A percentile compares a stretch with the other conserved stretches of the same genome.
Conservation (phyloP, 2,329 filamentous ascomycete species). For the Phialemoniopsis sp. region DNA sequence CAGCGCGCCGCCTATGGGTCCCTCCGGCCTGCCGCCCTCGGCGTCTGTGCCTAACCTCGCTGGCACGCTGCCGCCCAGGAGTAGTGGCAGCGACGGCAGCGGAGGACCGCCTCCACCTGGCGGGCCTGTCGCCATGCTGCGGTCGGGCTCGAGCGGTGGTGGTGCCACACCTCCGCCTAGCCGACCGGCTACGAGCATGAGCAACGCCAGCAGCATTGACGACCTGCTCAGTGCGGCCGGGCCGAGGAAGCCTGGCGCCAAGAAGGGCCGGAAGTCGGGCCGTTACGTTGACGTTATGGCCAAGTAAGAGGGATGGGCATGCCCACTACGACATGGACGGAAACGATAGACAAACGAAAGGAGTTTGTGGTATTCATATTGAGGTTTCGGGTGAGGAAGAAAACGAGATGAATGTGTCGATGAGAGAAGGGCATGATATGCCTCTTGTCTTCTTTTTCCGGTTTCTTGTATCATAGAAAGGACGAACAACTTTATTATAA, state of each 20-base stretch:
- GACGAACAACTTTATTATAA: no score
- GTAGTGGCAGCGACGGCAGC: constrained; percentile 24
- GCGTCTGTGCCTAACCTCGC: constrained; percentile 10
- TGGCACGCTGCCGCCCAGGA: constrained; percentile 14
- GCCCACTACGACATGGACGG: no score
- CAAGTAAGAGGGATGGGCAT: constrained; percentile 40
- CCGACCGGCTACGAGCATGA: constrained; percentile 76
- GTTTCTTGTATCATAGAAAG: no score
- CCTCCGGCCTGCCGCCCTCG: constrained; percentile 9
- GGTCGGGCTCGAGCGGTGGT: constrained; percentile 32
- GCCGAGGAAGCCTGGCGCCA: constrained; percentile 60
- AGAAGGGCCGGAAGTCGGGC: constrained; percentile 75
- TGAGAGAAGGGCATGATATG: no score
- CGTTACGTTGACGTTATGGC: constrained; percentile 97
- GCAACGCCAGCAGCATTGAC: constrained; percentile 91
- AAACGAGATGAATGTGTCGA: no score
- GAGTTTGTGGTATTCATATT: no score
- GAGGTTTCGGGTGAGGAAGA: no score
- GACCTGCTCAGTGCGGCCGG: constrained; percentile 77
- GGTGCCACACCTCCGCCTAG: constrained; percentile 51
- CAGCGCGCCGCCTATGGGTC: constrained; percentile 22
- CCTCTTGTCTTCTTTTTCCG: no score
- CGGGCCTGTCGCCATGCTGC: constrained; percentile 34
- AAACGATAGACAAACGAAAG: no score
- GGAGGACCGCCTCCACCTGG: constrained; percentile 15